Evolutionary conservation across 2,329 filamentous ascomycete species (phyloP), one percentile per base, ranked within the genome.

Genomic region (Pyrenophora graminea): DNA sequence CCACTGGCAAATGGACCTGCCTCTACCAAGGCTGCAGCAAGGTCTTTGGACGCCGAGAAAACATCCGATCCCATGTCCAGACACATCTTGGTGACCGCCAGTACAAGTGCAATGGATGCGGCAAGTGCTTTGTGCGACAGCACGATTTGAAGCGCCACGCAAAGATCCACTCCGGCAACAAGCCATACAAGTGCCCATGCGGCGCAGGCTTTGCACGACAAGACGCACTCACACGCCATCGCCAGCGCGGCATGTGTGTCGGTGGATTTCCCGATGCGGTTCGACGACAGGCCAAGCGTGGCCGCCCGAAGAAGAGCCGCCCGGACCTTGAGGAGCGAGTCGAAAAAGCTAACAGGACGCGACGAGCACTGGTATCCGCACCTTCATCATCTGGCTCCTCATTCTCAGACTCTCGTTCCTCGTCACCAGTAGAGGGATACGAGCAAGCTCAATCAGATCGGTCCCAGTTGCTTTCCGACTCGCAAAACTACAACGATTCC

Each of bases 41-140:
- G 74, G 85, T 86, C 45, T 97, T 99, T 70, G 93, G 92, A n/a
- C 85, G 94, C 63, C 96, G 97, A 73, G 94, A 99, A 74, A 97
- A 99, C 76, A 97, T 97, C 79, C 96, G 96, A 72, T 96, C 92
- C 0, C 94, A 99, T 72, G 90, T 99, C 12, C 94, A 99, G 76
- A 99, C 94, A 3, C 94, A 99, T 75, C 86, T 99, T 58, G 94
- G 95, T 66, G 94, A 99, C 73, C 85, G 94, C 40, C 94, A 97
- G 71, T 99, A 91, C 77, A 88, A 90, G 73, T 99, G 94, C 76
- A 91, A 93, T 39, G 87, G 89, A 48, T 99, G 94, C 78, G 82
- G 88, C 45, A 97, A 97, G 77, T 93, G 91, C 76, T 99, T 99
- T 71, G 94, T 97, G 36, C 88, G 94, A 32, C 92, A 96, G 66